phyloP scores from a whole-genome alignment of 768 basidiomycete species.

The Russula foetens region DNA sequence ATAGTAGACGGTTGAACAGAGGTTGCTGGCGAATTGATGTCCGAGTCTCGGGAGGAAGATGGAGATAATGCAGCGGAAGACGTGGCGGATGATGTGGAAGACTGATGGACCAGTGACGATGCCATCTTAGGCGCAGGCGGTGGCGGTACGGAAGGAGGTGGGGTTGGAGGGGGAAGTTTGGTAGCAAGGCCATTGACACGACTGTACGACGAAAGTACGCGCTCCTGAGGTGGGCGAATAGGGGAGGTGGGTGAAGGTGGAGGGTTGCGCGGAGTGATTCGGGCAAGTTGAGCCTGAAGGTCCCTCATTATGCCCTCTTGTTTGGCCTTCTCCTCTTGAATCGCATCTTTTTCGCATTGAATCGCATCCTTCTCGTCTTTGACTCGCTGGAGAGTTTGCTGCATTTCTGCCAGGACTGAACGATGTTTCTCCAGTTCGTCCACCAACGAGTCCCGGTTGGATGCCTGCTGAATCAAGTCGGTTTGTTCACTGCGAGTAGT shows the following conservation, averaged over 20 bases:
- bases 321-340: constrained; percentile 63
- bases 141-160: constrained; percentile 81
- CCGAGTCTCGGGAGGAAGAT: constrained; percentile 61
- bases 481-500: constrained; percentile 50
- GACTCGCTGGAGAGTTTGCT: constrained; percentile 66
- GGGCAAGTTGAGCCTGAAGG: constrained; percentile 62
- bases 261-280: constrained; percentile 36
- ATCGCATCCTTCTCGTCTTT: constrained; percentile 78
- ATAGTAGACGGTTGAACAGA: constrained; percentile 28
- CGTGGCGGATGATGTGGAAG: constrained; percentile 41
- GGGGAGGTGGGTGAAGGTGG: constrained; percentile 40
- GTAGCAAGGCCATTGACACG: constrained; percentile 55
- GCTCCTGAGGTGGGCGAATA: constrained; percentile 42
- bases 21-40: constrained; percentile 54
- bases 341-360: constrained; percentile 67
- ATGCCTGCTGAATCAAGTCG: constrained; percentile 59
- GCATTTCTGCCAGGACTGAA: constrained; percentile 64
- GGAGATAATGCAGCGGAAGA: constrained; percentile 46
- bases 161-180: constrained; percentile 82
- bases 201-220: constrained; percentile 37
- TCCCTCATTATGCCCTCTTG: constrained; percentile 69
- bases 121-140: constrained; percentile 62
- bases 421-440: constrained; percentile 74
- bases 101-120: constrained; percentile 45
- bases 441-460: constrained; percentile 65